phyloP scores from a whole-genome alignment of 2,329 filamentous ascomycete genomes.

The Rasamsonia emersonii region DNA sequence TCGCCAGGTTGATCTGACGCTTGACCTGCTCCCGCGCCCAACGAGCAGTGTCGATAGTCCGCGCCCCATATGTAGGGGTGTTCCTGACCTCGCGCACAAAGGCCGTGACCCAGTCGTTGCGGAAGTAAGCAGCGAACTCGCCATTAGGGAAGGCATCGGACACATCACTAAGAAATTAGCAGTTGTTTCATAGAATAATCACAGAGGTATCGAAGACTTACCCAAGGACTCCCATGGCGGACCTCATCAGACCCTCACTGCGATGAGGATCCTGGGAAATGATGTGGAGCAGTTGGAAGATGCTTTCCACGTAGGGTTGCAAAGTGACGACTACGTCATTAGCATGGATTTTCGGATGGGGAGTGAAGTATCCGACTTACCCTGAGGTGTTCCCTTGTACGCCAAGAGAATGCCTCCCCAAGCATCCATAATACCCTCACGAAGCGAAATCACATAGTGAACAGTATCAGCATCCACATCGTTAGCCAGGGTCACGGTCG shows the following conservation, averaged over 20 bases:
- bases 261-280: slow-evolving; percentile 77
- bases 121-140: slow-evolving; percentile 75
- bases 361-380: slow-evolving; percentile 17
- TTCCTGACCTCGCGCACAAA: slow-evolving; percentile 89
- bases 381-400: slow-evolving; percentile 60
- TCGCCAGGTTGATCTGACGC: slow-evolving; percentile 53
- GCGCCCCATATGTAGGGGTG: slow-evolving; percentile 75
- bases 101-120: slow-evolving; percentile 77
- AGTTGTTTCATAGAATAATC: slow-evolving; percentile 3
- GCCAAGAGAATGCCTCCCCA: slow-evolving; percentile 96
- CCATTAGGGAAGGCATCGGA: slow-evolving; percentile 89
- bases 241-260: slow-evolving; percentile 82
- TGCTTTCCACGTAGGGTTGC: slow-evolving; percentile 68
- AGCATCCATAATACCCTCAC: slow-evolving; percentile 97
- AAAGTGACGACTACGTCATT: slow-evolving; percentile 54
- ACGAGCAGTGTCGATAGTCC: slow-evolving; percentile 87
- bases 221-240: slow-evolving; percentile 97
- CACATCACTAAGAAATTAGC: slow-evolving; percentile 62
- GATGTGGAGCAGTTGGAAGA: slow-evolving; percentile 77
- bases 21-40: slow-evolving; percentile 98
- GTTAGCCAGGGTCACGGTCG: slow-evolving; percentile 65
- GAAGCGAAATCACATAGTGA: slow-evolving; percentile 88
- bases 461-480: slow-evolving; percentile 92
- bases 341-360: slow-evolving; percentile 1
- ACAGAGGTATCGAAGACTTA: slow-evolving; percentile 39